phyloP scores from a whole-genome alignment of 1,284 basidiomycete species.

The Ustilago cynodontis region DNA sequence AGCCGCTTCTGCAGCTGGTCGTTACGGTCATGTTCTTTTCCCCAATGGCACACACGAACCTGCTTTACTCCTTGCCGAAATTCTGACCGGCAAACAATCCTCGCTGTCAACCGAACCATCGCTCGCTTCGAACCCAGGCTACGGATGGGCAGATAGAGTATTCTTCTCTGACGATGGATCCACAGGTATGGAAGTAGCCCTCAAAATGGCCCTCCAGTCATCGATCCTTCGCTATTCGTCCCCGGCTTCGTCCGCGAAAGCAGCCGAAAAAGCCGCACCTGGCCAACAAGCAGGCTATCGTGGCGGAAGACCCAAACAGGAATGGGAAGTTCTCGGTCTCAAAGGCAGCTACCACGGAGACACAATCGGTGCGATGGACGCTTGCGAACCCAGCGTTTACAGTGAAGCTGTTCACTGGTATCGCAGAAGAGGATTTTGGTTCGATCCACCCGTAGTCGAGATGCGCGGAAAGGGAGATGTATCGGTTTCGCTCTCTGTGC shows the following conservation, averaged over 20 bases:
- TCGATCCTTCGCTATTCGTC: conserved; percentile 51
- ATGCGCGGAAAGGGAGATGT: conserved; percentile 72
- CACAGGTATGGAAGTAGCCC: conserved; percentile 93
- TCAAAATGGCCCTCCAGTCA: conserved; percentile 83
- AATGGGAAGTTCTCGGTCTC: conserved; percentile 85
- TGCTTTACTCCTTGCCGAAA: conserved; percentile 82
- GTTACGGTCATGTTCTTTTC: conserved; percentile 97
- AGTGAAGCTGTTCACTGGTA: conserved; percentile 92
- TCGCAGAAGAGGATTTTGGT: conserved; percentile 89
- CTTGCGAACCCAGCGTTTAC: conserved; percentile 86
- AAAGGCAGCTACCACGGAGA: conserved; percentile 97
- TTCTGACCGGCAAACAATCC: conserved; percentile 73
- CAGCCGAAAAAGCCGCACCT: conserved; percentile 25
- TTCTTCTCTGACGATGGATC: conserved; percentile 96
- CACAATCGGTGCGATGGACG: conserved; percentile 97
- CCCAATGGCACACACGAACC: conserved; percentile 88
- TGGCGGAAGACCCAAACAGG: conserved; percentile 56
- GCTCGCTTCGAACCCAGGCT: conserved; percentile 25
- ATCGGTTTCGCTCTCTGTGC: conserved; percentile 15
- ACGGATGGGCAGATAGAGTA: conserved; percentile 87
- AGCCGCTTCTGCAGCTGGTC: conserved; percentile 87
- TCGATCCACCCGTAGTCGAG: conserved; percentile 83
- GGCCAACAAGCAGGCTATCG: conserved; percentile 50
- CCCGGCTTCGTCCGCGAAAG: conserved; percentile 23
- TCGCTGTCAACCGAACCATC: conserved; percentile 34